These are phyloP conservation scores for Penicillium alfredii DNA, from an alignment of 495 filamentous ascomycete genomes.

Conservation along the genomic window DNA sequence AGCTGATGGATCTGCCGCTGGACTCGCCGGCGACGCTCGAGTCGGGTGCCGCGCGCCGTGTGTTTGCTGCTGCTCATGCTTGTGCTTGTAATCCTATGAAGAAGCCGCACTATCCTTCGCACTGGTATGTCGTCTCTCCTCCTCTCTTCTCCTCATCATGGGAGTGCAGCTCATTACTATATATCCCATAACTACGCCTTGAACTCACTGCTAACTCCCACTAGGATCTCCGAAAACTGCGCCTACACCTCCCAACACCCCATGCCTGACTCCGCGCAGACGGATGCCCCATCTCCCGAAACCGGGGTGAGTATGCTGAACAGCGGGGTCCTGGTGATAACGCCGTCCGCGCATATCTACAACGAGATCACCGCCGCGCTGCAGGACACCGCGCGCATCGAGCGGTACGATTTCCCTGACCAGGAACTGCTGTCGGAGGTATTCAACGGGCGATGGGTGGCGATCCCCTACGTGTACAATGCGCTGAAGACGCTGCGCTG, in stretches of 20 bases:
- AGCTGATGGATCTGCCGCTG: conserved; percentile 68
- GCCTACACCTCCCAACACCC: conserved; percentile 66
- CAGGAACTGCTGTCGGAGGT: conserved; percentile 63
- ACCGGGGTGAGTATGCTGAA: conserved; percentile 62
- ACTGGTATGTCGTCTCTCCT: conserved; percentile 47
- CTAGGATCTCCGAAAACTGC: conserved; percentile 61
- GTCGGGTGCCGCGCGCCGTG: conserved; percentile 44
- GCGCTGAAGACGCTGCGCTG: conserved; percentile 70
- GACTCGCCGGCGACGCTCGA: conserved; percentile 40
- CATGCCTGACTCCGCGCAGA: conserved; percentile 49
- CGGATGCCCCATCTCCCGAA: conserved; percentile 40
- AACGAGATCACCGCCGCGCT: conserved; percentile 39
- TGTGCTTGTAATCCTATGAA: conserved; percentile 76
- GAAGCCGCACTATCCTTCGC: conserved; percentile 62
- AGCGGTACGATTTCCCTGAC: conserved; percentile 64
- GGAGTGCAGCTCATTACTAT: background rate
- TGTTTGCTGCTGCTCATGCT: conserved; percentile 69
- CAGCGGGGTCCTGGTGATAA: conserved; percentile 66
- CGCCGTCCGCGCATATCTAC: conserved; percentile 53
- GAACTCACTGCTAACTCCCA: conserved; percentile 17
- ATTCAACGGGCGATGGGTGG: conserved; percentile 61
- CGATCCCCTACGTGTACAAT: conserved; percentile 73
- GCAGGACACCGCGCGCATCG: conserved; percentile 31
- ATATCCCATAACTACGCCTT: background rate
- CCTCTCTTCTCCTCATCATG: background rate